These are phyloP conservation scores for Kwoniella newhampshirensis DNA, from an alignment of 768 basidiomycete genomes.

Conservation along the genomic window DNA sequence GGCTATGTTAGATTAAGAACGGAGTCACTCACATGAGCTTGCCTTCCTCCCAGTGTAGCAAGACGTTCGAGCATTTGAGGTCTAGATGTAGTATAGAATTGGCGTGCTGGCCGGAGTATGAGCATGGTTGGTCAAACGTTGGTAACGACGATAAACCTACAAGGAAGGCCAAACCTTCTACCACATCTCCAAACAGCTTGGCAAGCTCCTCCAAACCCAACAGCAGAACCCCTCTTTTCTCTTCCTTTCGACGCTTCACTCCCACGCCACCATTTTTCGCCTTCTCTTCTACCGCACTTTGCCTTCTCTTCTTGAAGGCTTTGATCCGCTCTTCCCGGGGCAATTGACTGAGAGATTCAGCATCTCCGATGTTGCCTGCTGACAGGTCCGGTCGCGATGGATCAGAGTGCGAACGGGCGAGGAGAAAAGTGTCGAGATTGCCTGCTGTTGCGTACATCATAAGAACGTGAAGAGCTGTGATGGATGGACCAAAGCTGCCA, in stretches of 20 bases:
- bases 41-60: slow-evolving; percentile 88
- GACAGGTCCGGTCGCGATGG: slow-evolving; percentile 28
- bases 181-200: slow-evolving; percentile 78
- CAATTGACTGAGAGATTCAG: slow-evolving; percentile 30
- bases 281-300: slow-evolving; percentile 18
- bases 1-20: neutral
- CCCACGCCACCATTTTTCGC: slow-evolving; percentile 3
- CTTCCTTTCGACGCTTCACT: slow-evolving; percentile 26
- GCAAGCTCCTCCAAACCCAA: slow-evolving; percentile 80
- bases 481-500: slow-evolving; percentile 82
- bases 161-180: slow-evolving; percentile 81
- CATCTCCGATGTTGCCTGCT: slow-evolving; percentile 35
- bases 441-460: slow-evolving; percentile 56
- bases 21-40: slow-evolving; percentile 64
- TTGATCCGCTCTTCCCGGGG: slow-evolving; percentile 41
- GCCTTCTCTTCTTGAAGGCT: slow-evolving; percentile 41
- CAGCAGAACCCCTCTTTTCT: slow-evolving; percentile 67
- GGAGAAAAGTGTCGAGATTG: slow-evolving; percentile 52
- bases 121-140: slow-evolving; percentile 1
- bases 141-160: slow-evolving; percentile 56
- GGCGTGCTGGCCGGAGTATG: slow-evolving; percentile 39
- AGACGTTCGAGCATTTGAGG: slow-evolving; percentile 88
- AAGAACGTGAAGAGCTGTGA: slow-evolving; percentile 72
- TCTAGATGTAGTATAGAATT: slow-evolving; percentile 82
- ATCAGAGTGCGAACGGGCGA: slow-evolving; percentile 39